Percentiles rank a stretch among this genome's conserved stretches.
Evolutionary conservation across 2,329 filamentous ascomycete species (phyloP).

Genomic region (Ophiostoma quercus): DNA sequence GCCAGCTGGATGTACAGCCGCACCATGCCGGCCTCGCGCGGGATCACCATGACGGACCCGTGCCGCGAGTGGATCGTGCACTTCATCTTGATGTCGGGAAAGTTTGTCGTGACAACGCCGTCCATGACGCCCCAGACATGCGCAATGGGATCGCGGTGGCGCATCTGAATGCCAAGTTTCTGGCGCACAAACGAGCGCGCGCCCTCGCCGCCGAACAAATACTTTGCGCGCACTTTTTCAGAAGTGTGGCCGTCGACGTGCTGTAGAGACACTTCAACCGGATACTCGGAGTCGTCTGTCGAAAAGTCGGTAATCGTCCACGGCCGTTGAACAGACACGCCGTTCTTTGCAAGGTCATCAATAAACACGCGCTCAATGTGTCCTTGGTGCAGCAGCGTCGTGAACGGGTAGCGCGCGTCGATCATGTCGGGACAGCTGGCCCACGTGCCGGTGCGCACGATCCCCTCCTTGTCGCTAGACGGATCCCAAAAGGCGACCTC

Average conservation of each 20-base stretch:
- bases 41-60: conserved; percentile 76
- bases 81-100: conserved; percentile 75
- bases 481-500: conserved; percentile 72
- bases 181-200: conserved; percentile 61
- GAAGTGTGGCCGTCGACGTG: conserved; percentile 63
- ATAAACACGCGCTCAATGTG: conserved; percentile 67
- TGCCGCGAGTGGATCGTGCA: conserved; percentile 69
- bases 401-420: conserved; percentile 65
- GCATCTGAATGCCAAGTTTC: conserved; percentile 64
- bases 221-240: conserved; percentile 64
- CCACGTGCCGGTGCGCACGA: conserved; percentile 67
- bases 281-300: conserved; percentile 58
- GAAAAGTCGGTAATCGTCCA: conserved; percentile 60
- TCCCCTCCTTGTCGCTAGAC: conserved; percentile 40
- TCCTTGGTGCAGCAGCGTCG: conserved; percentile 66
- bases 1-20: conserved; percentile 65
- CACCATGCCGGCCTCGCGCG: conserved; percentile 63
- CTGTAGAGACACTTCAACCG: conserved; percentile 71
- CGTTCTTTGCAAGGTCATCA: conserved; percentile 58
- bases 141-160: conserved; percentile 63
- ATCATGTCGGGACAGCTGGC: conserved; percentile 83
- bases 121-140: conserved; percentile 75
- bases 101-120: conserved; percentile 65
- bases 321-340: conserved; percentile 55
- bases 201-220: conserved; percentile 67